phyloP scores from a whole-genome alignment of 805 yeast genomes.

The Lipomyces spencermartinsiae region DNA sequence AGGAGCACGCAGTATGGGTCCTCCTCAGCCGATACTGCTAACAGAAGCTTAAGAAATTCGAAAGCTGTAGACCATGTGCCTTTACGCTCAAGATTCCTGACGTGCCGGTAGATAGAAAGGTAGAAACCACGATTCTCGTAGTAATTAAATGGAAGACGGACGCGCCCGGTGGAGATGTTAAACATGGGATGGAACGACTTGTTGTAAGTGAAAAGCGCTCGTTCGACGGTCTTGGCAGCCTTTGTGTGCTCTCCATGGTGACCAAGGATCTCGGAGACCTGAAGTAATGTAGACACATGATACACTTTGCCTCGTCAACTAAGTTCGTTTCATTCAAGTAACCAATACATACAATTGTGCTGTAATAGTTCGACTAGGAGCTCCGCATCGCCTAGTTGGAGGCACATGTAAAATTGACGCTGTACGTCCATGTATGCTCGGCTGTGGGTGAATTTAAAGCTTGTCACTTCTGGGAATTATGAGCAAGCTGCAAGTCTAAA shows the following conservation, averaged over 20 bases:
- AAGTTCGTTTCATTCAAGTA: neutral
- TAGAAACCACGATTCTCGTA: conserved; percentile 80
- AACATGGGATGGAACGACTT: conserved; percentile 69
- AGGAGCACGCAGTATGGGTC: conserved; percentile 87
- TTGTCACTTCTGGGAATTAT: conserved; percentile 49
- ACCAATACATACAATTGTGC: conserved; percentile 46
- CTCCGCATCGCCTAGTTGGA: conserved; percentile 77
- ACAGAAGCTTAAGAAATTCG: conserved; percentile 70
- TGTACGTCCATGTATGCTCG: conserved; percentile 50
- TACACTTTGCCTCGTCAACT: conserved; percentile 56
- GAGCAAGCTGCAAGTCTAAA: neutral
- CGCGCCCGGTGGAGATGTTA: conserved; percentile 59
- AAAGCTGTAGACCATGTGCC: conserved; percentile 81
- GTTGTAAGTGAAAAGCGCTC: conserved; percentile 80
- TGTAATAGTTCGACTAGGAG: conserved; percentile 61
- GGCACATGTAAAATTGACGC: conserved; percentile 62
- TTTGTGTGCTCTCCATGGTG: conserved; percentile 77
- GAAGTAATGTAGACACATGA: conserved; percentile 78
- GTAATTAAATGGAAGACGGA: conserved; percentile 75
- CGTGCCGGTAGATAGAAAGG: conserved; percentile 72
- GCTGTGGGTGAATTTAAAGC: conserved; percentile 57
- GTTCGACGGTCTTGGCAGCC: conserved; percentile 75
- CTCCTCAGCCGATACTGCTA: conserved; percentile 68
- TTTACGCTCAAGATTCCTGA: conserved; percentile 72
- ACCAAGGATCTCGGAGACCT: conserved; percentile 72